Conservation (phyloP, 306 rosid genomes). For the Malus sylvestris region DNA sequence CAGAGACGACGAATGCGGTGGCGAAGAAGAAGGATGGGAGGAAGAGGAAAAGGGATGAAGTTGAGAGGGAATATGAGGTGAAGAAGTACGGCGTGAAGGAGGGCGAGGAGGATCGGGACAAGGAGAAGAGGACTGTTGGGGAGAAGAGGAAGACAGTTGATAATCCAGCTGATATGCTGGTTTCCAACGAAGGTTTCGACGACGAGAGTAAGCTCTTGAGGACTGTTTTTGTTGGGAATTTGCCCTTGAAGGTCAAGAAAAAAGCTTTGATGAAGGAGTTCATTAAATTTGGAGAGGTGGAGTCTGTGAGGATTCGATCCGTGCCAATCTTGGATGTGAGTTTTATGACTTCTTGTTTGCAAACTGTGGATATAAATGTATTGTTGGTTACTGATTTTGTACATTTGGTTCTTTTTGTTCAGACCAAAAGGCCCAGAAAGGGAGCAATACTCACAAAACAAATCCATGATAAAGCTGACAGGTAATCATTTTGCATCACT, state of each 20-base stretch:
- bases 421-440: conserved; percentile 84
- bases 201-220: conserved; percentile 82
- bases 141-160: conserved; percentile 70
- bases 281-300: conserved; percentile 76
- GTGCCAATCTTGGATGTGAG: conserved; percentile 73
- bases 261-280: conserved; percentile 70
- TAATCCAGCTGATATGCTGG: conserved; percentile 62
- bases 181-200: conserved; percentile 75
- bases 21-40: conserved; percentile 24
- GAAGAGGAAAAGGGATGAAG: conserved; percentile 83
- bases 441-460: conserved; percentile 74
- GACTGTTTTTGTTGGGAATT: conserved; percentile 90
- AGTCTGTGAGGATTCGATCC: conserved; percentile 93
- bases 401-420: conserved; percentile 7
- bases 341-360: neutral
- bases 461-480: conserved; percentile 60
- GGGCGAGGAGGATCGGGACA: conserved; percentile 23
- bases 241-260: conserved; percentile 71
- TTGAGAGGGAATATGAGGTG: conserved; percentile 77
- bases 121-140: conserved; percentile 41
- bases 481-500: conserved; percentile 36
- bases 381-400: neutral
- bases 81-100: conserved; percentile 52
- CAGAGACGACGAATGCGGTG: neutral
- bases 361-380: neutral